Conservation (phyloP, 179 eudicot genomes). For the Dionaea muscipula region DNA sequence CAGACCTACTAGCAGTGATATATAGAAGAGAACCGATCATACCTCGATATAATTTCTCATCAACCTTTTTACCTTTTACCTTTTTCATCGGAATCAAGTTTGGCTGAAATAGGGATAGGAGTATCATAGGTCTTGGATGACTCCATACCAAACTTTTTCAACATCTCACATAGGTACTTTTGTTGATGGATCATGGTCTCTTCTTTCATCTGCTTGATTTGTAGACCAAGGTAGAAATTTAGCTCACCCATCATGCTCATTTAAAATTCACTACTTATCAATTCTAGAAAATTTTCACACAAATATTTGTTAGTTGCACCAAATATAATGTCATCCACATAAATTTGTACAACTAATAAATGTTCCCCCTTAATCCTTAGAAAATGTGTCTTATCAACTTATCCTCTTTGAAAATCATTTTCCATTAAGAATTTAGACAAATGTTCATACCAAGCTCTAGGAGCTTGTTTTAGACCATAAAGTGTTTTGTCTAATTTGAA, state of each 20-base stretch:
- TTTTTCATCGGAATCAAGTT: not conserved
- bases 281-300: not conserved
- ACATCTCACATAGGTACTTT: not conserved
- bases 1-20: not conserved
- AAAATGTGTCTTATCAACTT: conserved; percentile 3
- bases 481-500: conserved; percentile 3
- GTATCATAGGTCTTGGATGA: not conserved
- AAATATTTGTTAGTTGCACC: conserved; percentile 2
- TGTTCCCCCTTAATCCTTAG: not conserved
- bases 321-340: conserved; percentile 11
- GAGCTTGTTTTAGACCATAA: conserved; percentile 11
- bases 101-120: not conserved
- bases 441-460: conserved; percentile 12
- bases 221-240: not conserved
- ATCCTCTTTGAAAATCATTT: conserved; percentile 2
- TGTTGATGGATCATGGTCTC: not conserved
- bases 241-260: conserved; percentile 14
- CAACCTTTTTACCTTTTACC: not conserved
- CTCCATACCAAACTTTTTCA: not conserved
- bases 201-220: not conserved
- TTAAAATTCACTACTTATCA: conserved; percentile 6
- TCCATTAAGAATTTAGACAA: not conserved
- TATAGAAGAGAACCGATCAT: conserved; percentile 7
- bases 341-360: not conserved
- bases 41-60: not conserved